Conservation (phyloP, 169 alveolate genomes). For the Neospora caninum region DNA sequence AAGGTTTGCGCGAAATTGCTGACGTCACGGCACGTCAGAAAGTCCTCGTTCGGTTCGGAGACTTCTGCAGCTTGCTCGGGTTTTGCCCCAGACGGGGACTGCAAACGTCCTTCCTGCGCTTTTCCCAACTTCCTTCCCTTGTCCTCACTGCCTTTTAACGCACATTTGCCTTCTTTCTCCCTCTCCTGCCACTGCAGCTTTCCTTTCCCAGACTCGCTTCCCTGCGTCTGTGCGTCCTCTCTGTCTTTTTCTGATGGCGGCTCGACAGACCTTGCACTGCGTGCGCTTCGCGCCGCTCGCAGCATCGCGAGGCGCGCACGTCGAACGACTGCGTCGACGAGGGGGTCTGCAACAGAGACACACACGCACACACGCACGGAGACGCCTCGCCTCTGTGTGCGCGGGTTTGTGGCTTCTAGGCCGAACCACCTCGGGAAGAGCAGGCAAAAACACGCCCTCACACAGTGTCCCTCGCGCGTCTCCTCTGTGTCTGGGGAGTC, state of each 20-base stretch:
- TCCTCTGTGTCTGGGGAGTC: too few species aligned
- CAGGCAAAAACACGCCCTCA: too few species aligned
- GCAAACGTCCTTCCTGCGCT: too few species aligned
- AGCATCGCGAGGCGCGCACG: neutral
- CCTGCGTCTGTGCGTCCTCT: neutral
- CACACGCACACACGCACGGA: too few species aligned
- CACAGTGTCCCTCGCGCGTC: too few species aligned
- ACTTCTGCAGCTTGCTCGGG: too few species aligned
- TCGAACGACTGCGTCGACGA: neutral
- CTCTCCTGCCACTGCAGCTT: neutral
- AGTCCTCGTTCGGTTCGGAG: neutral
- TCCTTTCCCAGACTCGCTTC: neutral
- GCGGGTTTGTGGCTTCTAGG: too few species aligned
- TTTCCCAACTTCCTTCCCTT: too few species aligned
- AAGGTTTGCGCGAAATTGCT: slow-evolving; percentile 29
- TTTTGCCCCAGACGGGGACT: too few species aligned
- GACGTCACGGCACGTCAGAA: slow-evolving; percentile 10
- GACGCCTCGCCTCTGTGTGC: too few species aligned
- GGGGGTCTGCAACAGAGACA: neutral
- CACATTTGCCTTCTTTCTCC: neutral
- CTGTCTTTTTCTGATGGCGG: neutral
- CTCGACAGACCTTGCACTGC: neutral
- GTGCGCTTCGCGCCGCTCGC: neutral
- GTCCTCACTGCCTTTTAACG: neutral
- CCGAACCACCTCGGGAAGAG: too few species aligned